Evolutionary conservation across 148 eudicot genomes (phyloP).

Genomic region (Vaccinium macrocarpon): DNA sequence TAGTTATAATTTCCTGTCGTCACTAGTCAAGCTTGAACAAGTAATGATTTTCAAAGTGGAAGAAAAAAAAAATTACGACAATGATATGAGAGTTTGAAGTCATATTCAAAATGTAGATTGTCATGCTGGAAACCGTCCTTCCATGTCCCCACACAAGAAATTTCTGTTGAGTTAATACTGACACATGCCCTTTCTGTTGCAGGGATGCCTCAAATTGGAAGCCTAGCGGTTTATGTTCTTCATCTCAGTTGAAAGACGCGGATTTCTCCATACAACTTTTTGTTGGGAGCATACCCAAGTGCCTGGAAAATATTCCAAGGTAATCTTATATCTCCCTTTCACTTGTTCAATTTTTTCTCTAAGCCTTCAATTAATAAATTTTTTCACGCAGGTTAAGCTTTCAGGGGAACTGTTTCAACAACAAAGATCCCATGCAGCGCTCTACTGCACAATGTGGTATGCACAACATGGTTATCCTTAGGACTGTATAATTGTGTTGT

Average conservation of each 20-base stretch:
- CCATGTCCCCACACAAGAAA: too few relatives aligned
- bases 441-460: conserved; percentile 74
- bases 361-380: conserved; percentile 7
- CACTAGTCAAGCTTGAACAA: not conserved
- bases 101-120: not conserved
- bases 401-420: conserved; percentile 82
- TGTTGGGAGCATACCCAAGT: conserved; percentile 71
- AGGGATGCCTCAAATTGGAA: conserved; percentile 59
- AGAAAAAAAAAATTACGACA: not conserved
- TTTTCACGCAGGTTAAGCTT: conserved; percentile 64
- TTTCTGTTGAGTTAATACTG: not conserved
- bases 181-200: conserved; percentile 18
- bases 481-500: not conserved
- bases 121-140: not conserved
- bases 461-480: conserved; percentile 8
- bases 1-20: not conserved
- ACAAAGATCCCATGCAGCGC: conserved; percentile 66
- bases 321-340: conserved; percentile 23
- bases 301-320: conserved; percentile 83
- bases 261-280: conserved; percentile 88
- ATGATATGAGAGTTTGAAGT: not conserved
- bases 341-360: not conserved
- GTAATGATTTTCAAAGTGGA: not conserved
- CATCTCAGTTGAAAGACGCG: conserved; percentile 66
- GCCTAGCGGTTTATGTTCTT: conserved; percentile 63